Percentiles rank a stretch among this genome's conserved stretches.
These are phyloP conservation scores for Nicotiana benthamiana DNA, from an alignment of 257 asterid species.

Conservation along the genomic window DNA sequence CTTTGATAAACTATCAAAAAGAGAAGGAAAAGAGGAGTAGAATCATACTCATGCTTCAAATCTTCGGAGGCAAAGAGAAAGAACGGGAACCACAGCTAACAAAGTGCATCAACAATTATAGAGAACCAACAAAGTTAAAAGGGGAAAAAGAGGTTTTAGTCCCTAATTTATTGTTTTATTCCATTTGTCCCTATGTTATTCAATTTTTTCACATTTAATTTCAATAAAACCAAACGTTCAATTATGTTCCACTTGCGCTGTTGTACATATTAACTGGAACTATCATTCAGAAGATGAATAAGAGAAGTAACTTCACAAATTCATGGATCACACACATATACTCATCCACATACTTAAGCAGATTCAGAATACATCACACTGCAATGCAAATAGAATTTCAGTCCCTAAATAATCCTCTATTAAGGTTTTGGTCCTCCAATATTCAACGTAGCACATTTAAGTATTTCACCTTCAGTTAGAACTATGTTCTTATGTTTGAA, in stretches of 20 bases:
- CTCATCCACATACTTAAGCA: neutral
- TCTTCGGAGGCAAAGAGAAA: neutral
- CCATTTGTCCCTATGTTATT: neutral
- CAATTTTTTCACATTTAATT: neutral
- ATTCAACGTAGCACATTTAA: neutral
- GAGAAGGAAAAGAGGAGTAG: neutral
- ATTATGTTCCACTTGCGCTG: neutral
- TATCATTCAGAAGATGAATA: constrained; percentile 1
- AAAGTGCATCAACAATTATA: neutral
- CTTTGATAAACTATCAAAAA: neutral
- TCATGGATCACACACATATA: constrained; percentile 1
- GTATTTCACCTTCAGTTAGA: neutral
- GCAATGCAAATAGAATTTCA: neutral
- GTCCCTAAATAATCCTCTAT: neutral
- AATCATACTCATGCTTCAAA: neutral
- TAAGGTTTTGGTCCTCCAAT: neutral
- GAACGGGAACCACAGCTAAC: neutral
- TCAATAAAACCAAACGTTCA: neutral
- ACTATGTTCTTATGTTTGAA: neutral
- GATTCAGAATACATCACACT: neutral
- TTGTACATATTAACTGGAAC: neutral
- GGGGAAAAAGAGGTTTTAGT: neutral
- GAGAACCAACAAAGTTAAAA: neutral
- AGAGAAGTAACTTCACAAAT: neutral
- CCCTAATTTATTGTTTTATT: neutral